Evolutionary conservation across 208 protist genomes (phyloP), one percentile per base, ranked within the genome.

Genomic region (Acanthamoeba healyi): DNA sequence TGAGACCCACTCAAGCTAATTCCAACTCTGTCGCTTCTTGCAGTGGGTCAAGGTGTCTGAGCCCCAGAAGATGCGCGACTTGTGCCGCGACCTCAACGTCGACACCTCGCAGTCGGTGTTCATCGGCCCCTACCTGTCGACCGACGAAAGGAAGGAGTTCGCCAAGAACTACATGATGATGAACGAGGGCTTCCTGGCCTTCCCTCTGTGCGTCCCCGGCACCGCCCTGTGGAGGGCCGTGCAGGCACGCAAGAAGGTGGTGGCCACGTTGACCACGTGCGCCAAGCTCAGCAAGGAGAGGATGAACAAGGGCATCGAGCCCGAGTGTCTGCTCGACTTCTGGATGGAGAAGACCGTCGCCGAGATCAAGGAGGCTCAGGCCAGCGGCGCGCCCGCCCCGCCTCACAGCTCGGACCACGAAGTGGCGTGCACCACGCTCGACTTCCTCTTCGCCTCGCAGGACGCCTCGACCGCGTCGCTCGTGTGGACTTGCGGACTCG

Each of bases 361-460:
- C 97, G 95, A 97, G 58, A 95, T 88, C 56, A 40, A 77, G 34
- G 95, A 96, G 63, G 88, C 72, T 65, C 26, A 88, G 95, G 98
- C 97, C 93, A 97, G 97, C 89, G 97, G 97, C 84, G 95, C 94
- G 34, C 96, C 98, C 87, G 92, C 97, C 61, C 97, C 97, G 42
- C 87, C 95, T 17, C 98, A 98, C 96, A 88, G 97, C 46, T 82
- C 92, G 0, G 97, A 98, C 95, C 95, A 98, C 94, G 97, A 97
- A 70, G 98, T 99, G 95, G 98, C 98, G 0, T 98, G 98, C 93
- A 98, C 97, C 36, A 97, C 98, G 81, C 96, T 99, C 17, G 97
- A 98, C 95, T 99, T 99, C 92, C 96, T 99, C 81, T 99, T 99
- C 95, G 98, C 98, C 38, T 98, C 97, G n/a, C 98, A 98, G 95